Conservation (phyloP, 2,329 filamentous ascomycete species). For the Colletotrichum sp. region DNA sequence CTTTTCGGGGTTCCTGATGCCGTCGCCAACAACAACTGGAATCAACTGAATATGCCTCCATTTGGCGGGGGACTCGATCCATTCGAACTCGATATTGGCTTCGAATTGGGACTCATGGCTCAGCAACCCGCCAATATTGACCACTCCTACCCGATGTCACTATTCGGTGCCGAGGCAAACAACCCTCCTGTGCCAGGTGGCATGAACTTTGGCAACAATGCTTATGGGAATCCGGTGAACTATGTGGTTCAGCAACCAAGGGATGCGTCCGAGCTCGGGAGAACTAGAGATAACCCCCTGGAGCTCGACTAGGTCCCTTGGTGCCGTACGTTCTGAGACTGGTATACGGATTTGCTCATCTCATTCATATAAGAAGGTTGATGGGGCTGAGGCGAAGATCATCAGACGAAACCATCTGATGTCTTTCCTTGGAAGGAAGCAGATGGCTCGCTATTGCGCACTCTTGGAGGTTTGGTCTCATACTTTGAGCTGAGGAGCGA, state of each 20-base stretch:
- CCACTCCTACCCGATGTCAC: not conserved
- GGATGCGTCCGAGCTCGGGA: not conserved
- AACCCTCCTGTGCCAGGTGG: not conserved
- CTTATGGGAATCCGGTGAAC: not conserved
- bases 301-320: not conserved
- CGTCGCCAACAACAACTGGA: not conserved
- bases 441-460: not conserved
- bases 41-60: not conserved
- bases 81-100: not conserved
- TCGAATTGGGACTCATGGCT: not conserved
- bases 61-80: not conserved
- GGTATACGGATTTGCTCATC: not conserved
- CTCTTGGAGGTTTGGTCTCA: not conserved
- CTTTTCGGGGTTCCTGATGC: not conserved
- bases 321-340: not conserved
- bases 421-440: not conserved
- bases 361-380: not conserved
- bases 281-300: not conserved
- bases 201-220: not conserved
- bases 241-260: not conserved
- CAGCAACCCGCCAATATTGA: not conserved
- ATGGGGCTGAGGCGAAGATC: not conserved
- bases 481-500: not conserved
- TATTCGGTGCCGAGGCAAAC: not conserved
- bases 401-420: not conserved